Conservation (phyloP, 176 grass and related monocot genomes). For the Aegilops sharonensis region DNA sequence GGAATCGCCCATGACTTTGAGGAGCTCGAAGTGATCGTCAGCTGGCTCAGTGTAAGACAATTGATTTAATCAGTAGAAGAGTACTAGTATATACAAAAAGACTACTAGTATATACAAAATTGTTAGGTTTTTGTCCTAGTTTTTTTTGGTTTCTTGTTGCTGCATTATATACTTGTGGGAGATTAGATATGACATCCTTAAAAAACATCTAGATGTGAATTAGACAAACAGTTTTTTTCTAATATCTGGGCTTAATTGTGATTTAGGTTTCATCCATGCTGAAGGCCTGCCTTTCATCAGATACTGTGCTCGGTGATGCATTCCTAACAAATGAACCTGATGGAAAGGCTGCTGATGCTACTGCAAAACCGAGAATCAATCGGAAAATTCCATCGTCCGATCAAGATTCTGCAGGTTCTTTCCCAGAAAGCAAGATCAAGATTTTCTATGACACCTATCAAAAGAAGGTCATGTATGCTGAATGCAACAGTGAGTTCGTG, state of each 20-base stretch:
- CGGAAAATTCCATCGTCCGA: too few relatives aligned
- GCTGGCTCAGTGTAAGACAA: not conserved
- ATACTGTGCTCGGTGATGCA: not conserved
- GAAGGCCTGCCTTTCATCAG: not conserved
- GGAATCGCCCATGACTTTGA: not conserved
- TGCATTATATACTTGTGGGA: too few relatives aligned
- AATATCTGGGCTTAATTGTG: not conserved
- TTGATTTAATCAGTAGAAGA: too few relatives aligned
- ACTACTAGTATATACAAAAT: too few relatives aligned
- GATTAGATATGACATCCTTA: too few relatives aligned
- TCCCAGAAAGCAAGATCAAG: too few relatives aligned
- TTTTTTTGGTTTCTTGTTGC: too few relatives aligned
- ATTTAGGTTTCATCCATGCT: not conserved
- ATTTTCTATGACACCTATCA: not conserved
- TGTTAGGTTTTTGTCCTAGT: too few relatives aligned
- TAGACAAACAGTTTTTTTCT: too few relatives aligned
- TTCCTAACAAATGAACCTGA: not conserved
- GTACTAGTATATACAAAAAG: too few relatives aligned
- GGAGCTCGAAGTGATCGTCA: not conserved
- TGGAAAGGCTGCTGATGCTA: not conserved
- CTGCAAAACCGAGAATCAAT: not conserved
- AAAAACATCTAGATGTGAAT: too few relatives aligned
- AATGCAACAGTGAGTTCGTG: not conserved
- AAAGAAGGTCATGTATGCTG: not conserved
- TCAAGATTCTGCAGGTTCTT: too few relatives aligned